A percentile compares a stretch with the other conserved stretches of the same genome.
Evolutionary conservation across 129 eudicot species (phyloP).

Genomic region (Mikania micrantha): DNA sequence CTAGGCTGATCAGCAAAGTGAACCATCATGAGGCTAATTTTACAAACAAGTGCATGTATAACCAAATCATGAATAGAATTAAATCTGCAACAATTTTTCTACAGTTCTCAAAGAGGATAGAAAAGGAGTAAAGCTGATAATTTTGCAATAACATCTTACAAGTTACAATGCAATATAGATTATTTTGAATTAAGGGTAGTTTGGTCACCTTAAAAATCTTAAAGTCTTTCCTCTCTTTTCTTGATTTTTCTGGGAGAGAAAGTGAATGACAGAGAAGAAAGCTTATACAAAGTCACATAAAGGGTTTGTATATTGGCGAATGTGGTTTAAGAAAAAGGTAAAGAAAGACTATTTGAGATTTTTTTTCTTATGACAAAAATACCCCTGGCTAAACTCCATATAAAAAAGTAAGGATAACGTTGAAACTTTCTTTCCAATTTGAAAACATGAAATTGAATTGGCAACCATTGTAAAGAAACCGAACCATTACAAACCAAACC

Average conservation of each 20-base stretch:
- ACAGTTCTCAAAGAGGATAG: not conserved
- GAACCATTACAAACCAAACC: no score
- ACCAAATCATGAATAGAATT: not conserved
- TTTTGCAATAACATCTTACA: not conserved
- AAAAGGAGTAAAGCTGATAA: not conserved
- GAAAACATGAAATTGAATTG: not conserved
- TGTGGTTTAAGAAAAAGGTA: not conserved
- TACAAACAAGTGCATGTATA: conserved; percentile 2
- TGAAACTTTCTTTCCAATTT: not conserved
- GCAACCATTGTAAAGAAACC: no score
- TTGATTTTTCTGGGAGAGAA: not conserved
- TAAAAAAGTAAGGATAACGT: not conserved
- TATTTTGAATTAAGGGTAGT: not conserved
- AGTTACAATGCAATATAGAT: not conserved
- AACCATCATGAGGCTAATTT: conserved; percentile 2
- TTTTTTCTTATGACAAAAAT: not conserved
- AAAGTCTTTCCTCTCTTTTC: not conserved
- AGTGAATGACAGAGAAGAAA: not conserved
- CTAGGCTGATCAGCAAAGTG: conserved; percentile 4
- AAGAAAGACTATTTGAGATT: not conserved
- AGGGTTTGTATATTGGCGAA: not conserved
- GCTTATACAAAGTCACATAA: no score
- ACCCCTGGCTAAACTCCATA: not conserved
- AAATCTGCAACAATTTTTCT: not conserved
- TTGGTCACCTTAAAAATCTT: not conserved